Conservation (phyloP, 2,329 filamentous ascomycete species). For the Diaporthe citrichinensis region DNA sequence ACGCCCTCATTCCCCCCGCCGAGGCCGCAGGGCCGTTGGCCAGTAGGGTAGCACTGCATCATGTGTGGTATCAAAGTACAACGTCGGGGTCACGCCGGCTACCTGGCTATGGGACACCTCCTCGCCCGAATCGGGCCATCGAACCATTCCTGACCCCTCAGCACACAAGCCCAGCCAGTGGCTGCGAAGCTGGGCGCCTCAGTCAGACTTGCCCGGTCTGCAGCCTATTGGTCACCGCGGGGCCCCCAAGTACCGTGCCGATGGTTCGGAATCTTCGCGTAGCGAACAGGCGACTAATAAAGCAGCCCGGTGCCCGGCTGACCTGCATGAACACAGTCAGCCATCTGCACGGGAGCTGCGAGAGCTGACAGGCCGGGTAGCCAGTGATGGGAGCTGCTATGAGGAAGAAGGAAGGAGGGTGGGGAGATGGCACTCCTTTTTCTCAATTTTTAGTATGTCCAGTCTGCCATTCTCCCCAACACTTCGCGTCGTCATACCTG, state of each 20-base stretch:
- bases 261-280: constrained; percentile 26
- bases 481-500: constrained; percentile 22
- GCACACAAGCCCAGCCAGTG: constrained; percentile 11
- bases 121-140: constrained; percentile 30
- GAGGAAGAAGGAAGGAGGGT: constrained; percentile 15
- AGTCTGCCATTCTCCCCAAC: constrained; percentile 13
- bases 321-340: constrained; percentile 34
- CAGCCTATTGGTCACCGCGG: constrained; percentile 17
- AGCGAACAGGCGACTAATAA: constrained; percentile 19
- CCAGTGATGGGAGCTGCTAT: background rate
- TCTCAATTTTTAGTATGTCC: constrained; percentile 6
- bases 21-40: constrained; percentile 32
- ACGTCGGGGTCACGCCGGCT: constrained; percentile 32
- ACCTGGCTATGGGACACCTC: constrained; percentile 17
- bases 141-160: constrained; percentile 20
- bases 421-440: constrained; percentile 9
- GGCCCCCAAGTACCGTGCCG: constrained; percentile 18
- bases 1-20: constrained; percentile 25
- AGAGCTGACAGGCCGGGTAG: constrained; percentile 19
- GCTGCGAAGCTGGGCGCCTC: background rate
- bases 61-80: constrained; percentile 34
- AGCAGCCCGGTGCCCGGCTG: constrained; percentile 23
- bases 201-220: constrained; percentile 9
- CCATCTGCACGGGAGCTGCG: constrained; percentile 25
- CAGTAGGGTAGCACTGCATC: constrained; percentile 33